Base-by-base conservation (phyloP, 1,284 basidiomycete species). In the Malassezia vespertilionis region DNA sequence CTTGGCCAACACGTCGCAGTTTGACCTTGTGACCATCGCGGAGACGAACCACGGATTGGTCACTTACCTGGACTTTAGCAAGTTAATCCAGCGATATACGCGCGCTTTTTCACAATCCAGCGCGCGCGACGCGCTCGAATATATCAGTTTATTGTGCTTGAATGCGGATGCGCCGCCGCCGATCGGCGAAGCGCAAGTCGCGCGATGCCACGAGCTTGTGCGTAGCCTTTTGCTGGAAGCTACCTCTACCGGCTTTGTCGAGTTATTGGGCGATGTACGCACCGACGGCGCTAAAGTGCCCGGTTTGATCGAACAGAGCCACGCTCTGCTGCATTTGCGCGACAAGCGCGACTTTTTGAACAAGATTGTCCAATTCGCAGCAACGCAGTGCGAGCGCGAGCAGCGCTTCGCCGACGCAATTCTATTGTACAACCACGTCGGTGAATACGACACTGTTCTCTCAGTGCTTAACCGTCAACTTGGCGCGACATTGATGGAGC, bases 361-460 rank as follows among this genome's bases (percentile, higher is more conserved):
- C 27, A 78, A 84, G 31, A 86, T 96, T 48, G 83, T 96, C 44
- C 75, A 82, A 51, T 79, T 81, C 10, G 85, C 88, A 0, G 86
- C 89, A 1, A 76, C 78, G 41, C 77, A 85, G 61, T 82, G 77
- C 76, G 47, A 83, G 78, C 72, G 80, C 37, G 76, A 78, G 53
- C 72, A 75, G 40, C 82, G 84, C 23, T 81, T 85, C 33, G 78
- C 82, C 5, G 88, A 96, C 70, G 88, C 89, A 2, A 89, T 97
- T 73, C 84, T 91, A 71, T 75, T 99, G 36, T 96, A 88, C 75
- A 91, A 96, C 73, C 80, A 96, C 28, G 88, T 90, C 0, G 85
- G 86, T 30, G 86, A 93, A 55, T 89, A 90, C 69, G 76, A 81
- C 40, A 86, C 83, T 23, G 91, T 97, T 37, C 79, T 96, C 31